Conservation (phyloP, 1,284 basidiomycete genomes). For the Schizophyllum amplum region DNA sequence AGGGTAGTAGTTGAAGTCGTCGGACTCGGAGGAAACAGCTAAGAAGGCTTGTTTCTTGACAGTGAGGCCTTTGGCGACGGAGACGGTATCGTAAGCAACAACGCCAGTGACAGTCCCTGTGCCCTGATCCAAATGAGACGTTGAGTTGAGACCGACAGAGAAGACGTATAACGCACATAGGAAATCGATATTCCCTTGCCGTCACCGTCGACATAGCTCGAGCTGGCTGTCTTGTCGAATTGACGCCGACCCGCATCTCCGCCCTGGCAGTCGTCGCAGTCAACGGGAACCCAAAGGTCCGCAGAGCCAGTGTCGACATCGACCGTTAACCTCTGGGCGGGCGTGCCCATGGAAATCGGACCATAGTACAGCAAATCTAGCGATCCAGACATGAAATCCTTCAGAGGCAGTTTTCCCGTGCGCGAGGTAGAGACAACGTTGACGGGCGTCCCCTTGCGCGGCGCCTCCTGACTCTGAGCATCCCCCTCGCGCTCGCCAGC, state of each 20-base stretch:
- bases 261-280: conserved; percentile 29
- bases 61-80: conserved; percentile 31
- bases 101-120: conserved; percentile 39
- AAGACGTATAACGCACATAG: conserved; percentile 39
- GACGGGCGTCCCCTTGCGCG: conserved; percentile 1
- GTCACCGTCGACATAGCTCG: conserved; percentile 26
- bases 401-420: conserved; percentile 22
- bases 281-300: conserved; percentile 44
- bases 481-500: not conserved
- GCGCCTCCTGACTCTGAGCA: conserved; percentile 5
- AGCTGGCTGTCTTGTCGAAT: conserved; percentile 31
- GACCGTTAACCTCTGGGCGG: conserved; percentile 33
- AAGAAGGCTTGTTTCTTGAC: conserved; percentile 42
- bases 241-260: conserved; percentile 17
- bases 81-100: conserved; percentile 39
- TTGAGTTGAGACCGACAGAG: conserved; percentile 2
- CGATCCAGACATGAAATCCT: conserved; percentile 27
- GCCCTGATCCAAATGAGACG: conserved; percentile 28
- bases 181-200: conserved; percentile 33
- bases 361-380: conserved; percentile 49
- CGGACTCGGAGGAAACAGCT: conserved; percentile 31
- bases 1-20: conserved; percentile 35
- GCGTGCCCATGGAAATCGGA: conserved; percentile 36
- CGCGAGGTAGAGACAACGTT: conserved; percentile 1
- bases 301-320: conserved; percentile 57